Evolutionary conservation across 805 yeast species (phyloP).

Genomic region (Lachancea fermentati): DNA sequence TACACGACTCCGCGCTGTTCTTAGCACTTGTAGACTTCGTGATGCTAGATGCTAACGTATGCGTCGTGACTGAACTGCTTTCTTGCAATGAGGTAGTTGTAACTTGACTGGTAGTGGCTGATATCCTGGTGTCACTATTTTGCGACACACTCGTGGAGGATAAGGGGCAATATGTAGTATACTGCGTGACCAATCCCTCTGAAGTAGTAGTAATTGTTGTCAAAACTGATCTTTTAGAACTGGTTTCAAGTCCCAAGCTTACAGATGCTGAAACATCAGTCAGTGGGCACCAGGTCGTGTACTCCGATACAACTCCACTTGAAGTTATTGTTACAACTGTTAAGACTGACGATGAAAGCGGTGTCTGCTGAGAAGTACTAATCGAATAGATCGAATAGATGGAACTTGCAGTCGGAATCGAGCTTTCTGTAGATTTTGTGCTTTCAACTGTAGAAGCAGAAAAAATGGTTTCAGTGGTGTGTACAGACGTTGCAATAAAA

Average conservation of each 20-base stretch:
- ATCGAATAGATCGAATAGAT: constrained; percentile 17
- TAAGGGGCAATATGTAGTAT: constrained; percentile 20
- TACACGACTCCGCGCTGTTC: neutral
- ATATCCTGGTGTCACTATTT: too few species aligned
- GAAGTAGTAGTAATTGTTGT: constrained; percentile 16
- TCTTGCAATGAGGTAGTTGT: too few species aligned
- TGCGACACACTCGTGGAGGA: too few species aligned
- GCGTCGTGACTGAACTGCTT: too few species aligned
- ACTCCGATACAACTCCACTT: constrained; percentile 23
- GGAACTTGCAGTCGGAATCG: constrained; percentile 29
- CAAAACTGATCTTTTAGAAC: constrained; percentile 6
- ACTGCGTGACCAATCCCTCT: constrained; percentile 22
- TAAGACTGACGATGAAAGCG: constrained; percentile 9
- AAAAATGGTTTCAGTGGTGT: too few species aligned
- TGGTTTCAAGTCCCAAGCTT: too few species aligned
- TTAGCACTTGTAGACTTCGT: too few species aligned
- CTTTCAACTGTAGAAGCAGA: constrained; percentile 5
- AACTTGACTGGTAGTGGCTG: too few species aligned
- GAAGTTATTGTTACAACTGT: constrained; percentile 16
- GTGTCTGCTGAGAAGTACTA: constrained; percentile 13
- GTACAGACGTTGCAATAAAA: too few species aligned
- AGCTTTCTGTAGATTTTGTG: constrained; percentile 20
- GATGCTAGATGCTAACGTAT: too few species aligned
- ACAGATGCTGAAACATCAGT: constrained; percentile 1
- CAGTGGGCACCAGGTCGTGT: constrained; percentile 20